These are phyloP conservation scores for Triticum urartu DNA, from an alignment of 176 grass and related monocot genomes.

Conservation along the genomic window DNA sequence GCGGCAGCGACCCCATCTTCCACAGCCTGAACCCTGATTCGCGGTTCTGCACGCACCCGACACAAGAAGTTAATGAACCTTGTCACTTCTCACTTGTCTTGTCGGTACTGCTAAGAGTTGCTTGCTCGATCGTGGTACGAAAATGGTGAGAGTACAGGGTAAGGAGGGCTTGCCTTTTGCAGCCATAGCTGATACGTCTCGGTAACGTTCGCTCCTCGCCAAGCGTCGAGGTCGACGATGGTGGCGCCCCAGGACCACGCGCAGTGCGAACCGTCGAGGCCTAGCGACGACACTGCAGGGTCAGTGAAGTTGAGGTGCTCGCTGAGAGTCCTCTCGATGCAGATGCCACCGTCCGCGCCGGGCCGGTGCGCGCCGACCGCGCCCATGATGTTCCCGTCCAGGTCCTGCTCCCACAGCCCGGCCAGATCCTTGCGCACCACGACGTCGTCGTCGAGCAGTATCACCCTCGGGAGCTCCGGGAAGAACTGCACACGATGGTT, in stretches of 20 bases:
- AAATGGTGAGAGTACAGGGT: background rate
- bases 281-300: conserved; percentile 36
- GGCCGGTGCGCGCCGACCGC: conserved; percentile 40
- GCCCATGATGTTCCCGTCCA: conserved; percentile 69
- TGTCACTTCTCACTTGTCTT: background rate
- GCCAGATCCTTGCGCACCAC: conserved; percentile 71
- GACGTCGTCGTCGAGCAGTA: conserved; percentile 92
- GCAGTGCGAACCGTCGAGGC: conserved; percentile 39
- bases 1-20: conserved; percentile 65
- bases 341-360: conserved; percentile 29
- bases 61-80: background rate
- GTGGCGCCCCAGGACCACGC: conserved; percentile 76
- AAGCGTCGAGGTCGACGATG: conserved; percentile 71
- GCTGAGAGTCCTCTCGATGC: conserved; percentile 52
- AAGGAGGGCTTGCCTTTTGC: conserved; percentile 49
- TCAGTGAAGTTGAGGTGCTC: conserved; percentile 82
- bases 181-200: conserved; percentile 70
- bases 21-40: conserved; percentile 62
- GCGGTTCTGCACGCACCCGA: conserved; percentile 64
- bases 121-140: background rate
- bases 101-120: background rate
- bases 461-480: conserved; percentile 66
- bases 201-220: conserved; percentile 71
- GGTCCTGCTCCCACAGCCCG: conserved; percentile 65
- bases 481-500: conserved; percentile 57